A percentile compares a stretch with the other conserved stretches of the same genome.
Evolutionary conservation across 495 filamentous ascomycete genomes (phyloP).

Genomic region (Talaromyces ruber): DNA sequence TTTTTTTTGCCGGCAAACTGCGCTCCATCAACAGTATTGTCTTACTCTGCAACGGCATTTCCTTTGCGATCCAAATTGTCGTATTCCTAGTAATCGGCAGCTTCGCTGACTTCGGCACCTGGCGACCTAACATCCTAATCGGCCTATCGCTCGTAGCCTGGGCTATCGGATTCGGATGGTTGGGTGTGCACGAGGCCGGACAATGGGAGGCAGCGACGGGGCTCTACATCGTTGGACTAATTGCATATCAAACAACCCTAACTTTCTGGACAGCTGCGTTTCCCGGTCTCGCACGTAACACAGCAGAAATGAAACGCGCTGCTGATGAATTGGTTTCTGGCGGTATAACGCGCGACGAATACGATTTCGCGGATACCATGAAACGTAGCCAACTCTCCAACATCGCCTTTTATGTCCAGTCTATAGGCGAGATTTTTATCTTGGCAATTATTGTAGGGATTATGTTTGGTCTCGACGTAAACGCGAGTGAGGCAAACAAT

Average conservation of each 20-base stretch:
- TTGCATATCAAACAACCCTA: slow-evolving; percentile 38
- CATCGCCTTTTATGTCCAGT: slow-evolving; percentile 54
- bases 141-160: slow-evolving; percentile 38
- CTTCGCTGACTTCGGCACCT: slow-evolving; percentile 42
- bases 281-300: slow-evolving; percentile 36
- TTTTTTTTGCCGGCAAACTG: slow-evolving; percentile 39
- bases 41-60: slow-evolving; percentile 41
- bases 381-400: slow-evolving; percentile 54
- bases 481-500: slow-evolving; percentile 48
- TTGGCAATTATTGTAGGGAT: slow-evolving; percentile 55
- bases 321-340: slow-evolving; percentile 44
- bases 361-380: slow-evolving; percentile 53
- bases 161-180: slow-evolving; percentile 39
- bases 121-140: slow-evolving; percentile 28
- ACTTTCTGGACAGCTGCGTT: slow-evolving; percentile 44
- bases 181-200: slow-evolving; percentile 30
- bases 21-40: slow-evolving; percentile 37
- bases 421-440: slow-evolving; percentile 50
- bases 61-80: slow-evolving; percentile 41
- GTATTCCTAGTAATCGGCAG: slow-evolving; percentile 41
- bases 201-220: slow-evolving; percentile 43
- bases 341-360: slow-evolving; percentile 46
- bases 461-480: slow-evolving; percentile 51
- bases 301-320: slow-evolving; percentile 41
- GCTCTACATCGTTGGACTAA: slow-evolving; percentile 38